These are phyloP conservation scores for Tephrocybe sp. DNA, from an alignment of 768 basidiomycete species.

Conservation along the genomic window DNA sequence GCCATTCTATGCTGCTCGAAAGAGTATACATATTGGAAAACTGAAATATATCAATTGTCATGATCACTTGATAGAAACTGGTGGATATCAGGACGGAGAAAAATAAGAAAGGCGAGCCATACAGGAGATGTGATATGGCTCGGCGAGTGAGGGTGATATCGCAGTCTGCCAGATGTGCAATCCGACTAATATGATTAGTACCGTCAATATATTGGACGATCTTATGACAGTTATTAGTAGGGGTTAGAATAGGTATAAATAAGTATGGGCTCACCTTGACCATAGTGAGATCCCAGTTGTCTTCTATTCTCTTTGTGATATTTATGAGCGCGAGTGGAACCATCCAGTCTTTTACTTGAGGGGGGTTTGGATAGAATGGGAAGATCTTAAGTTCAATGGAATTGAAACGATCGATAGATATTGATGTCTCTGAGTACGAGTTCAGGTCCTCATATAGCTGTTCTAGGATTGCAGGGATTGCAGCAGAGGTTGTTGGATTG, in stretches of 20 bases:
- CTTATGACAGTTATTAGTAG: constrained; percentile 30
- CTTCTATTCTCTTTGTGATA: constrained; percentile 74
- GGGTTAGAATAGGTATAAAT: not conserved
- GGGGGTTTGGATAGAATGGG: constrained; percentile 95
- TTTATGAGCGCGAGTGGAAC: constrained; percentile 91
- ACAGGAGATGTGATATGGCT: constrained; percentile 92
- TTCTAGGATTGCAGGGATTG: constrained; percentile 83
- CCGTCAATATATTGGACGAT: constrained; percentile 86
- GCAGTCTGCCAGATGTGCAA: constrained; percentile 89
- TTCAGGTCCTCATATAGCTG: constrained; percentile 97
- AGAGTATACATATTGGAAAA: constrained; percentile 97
- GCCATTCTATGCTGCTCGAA: constrained; percentile 81
- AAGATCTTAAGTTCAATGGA: constrained; percentile 95
- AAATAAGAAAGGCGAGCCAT: constrained; percentile 24
- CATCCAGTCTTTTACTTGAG: constrained; percentile 88
- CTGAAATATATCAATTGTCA: constrained; percentile 97
- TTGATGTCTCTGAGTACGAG: constrained; percentile 95
- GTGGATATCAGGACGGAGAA: constrained; percentile 7
- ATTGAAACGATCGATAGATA: constrained; percentile 87
- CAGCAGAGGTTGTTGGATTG: constrained; percentile 58
- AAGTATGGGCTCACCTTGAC: constrained; percentile 51
- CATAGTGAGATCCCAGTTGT: constrained; percentile 96
- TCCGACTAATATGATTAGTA: constrained; percentile 85
- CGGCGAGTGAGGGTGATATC: constrained; percentile 78
- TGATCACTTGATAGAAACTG: constrained; percentile 94